A percentile compares a stretch with the other conserved stretches of the same genome.
Conservation (phyloP, 345 rosid genomes). For the Lepidium africanum region DNA sequence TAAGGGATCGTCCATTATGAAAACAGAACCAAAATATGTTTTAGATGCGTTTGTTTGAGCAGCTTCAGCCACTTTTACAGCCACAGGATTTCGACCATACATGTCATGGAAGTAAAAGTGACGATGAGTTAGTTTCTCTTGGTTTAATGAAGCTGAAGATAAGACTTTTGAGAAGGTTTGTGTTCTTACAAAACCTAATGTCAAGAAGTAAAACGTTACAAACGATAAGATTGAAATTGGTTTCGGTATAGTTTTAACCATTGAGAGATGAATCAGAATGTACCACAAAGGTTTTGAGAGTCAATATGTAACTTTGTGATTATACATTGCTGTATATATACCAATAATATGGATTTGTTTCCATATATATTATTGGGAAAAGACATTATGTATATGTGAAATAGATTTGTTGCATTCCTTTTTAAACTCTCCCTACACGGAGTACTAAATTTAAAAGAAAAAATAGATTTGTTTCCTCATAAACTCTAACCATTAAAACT, state of each 20-base stretch:
- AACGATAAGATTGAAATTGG: not conserved
- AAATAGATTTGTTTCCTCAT: too few species aligned
- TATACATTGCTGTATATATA: not conserved
- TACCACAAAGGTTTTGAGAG: not conserved
- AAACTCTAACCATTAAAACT: too few species aligned
- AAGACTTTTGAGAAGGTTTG: slow-evolving; percentile 13
- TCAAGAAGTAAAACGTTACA: not conserved
- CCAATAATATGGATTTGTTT: not conserved
- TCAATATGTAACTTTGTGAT: not conserved
- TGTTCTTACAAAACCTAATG: not conserved
- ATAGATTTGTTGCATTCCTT: too few species aligned
- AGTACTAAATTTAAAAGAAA: too few species aligned
- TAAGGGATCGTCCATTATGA: slow-evolving; percentile 43
- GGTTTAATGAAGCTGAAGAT: slow-evolving; percentile 18
- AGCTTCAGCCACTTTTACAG: slow-evolving; percentile 32
- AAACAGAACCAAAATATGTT: slow-evolving; percentile 35
- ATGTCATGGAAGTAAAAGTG: slow-evolving; percentile 50
- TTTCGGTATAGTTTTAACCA: not conserved
- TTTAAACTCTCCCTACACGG: too few species aligned
- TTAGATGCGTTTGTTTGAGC: slow-evolving; percentile 22
- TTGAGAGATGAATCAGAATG: not conserved
- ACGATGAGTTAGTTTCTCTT: slow-evolving; percentile 38
- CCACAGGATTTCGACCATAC: slow-evolving; percentile 30
- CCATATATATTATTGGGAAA: too few species aligned
- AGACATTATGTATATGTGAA: too few species aligned